Evolutionary conservation across 192 early-diverging fungal species (phyloP).

Genomic region (Rhizophlyctis rosea): DNA sequence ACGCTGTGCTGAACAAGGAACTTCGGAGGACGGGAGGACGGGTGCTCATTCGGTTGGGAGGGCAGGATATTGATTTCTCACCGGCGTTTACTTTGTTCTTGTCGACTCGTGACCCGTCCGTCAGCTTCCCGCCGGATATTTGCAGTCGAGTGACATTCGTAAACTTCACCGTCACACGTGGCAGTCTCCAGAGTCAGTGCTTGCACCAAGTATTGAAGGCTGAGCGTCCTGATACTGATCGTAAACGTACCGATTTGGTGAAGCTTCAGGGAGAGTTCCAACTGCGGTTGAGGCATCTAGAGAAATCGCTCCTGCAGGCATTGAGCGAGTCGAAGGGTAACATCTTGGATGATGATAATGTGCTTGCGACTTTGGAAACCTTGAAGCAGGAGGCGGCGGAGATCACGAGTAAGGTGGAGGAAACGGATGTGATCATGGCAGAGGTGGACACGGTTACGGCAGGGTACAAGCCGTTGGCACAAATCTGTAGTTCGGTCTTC

Average conservation of each 20-base stretch:
- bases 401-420: constrained; percentile 85
- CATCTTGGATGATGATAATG: constrained; percentile 94
- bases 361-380: constrained; percentile 90
- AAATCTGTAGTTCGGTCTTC: constrained; percentile 88
- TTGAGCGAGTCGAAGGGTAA: constrained; percentile 94
- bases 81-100: constrained; percentile 94
- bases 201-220: constrained; percentile 91
- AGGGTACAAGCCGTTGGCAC: constrained; percentile 87
- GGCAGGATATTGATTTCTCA: constrained; percentile 98
- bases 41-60: constrained; percentile 90
- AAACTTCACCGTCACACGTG: constrained; percentile 97
- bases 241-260: constrained; percentile 85
- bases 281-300: constrained; percentile 84
- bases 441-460: constrained; percentile 93
- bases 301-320: constrained; percentile 89
- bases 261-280: constrained; percentile 98
- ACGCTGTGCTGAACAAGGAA: constrained; percentile 97
- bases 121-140: constrained; percentile 93
- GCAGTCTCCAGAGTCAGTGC: constrained; percentile 96
- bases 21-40: constrained; percentile 94
- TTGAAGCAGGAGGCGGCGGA: constrained; percentile 96
- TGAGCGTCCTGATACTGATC: constrained; percentile 94
- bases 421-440: constrained; percentile 91
- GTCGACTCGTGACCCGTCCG: constrained; percentile 90
- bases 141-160: constrained; percentile 98